Evolutionary conservation across 352 stramenopile species (phyloP).

Genomic region (Phytophthora fragariaefolia): DNA sequence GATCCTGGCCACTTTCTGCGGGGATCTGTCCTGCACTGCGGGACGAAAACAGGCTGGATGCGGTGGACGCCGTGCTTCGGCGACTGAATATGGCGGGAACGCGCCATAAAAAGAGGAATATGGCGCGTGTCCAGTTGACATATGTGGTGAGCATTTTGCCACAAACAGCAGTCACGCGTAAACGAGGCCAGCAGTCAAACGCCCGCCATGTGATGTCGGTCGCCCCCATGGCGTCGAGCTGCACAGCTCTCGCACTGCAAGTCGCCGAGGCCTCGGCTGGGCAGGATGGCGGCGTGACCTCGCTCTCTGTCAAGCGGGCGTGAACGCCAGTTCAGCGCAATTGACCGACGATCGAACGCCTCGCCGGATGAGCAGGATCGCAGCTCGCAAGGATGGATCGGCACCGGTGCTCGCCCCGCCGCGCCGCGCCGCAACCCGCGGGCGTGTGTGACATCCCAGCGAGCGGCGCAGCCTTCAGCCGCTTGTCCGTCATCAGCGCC

Average conservation of each 20-base stretch:
- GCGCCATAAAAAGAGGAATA: neutral
- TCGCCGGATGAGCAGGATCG: conserved; percentile 9
- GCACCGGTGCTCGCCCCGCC: neutral
- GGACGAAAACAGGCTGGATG: neutral
- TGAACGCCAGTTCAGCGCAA: neutral
- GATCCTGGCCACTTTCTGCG: conserved; percentile 35
- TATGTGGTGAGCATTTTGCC: neutral
- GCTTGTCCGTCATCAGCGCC: neutral
- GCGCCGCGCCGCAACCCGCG: conserved; percentile 1
- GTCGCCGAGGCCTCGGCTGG: neutral
- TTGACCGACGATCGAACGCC: neutral
- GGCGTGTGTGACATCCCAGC: conserved; percentile 11
- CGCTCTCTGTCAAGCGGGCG: neutral
- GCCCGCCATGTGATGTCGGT: conserved; percentile 5
- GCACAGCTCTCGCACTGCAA: neutral
- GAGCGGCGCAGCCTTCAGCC: neutral
- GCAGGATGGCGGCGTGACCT: neutral
- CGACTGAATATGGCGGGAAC: neutral
- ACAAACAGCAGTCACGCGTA: conserved; percentile 5
- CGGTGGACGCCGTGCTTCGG: neutral
- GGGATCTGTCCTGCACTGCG: conserved; percentile 24
- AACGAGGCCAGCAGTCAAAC: conserved; percentile 24
- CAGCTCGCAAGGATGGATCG: conserved; percentile 10
- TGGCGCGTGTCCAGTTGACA: neutral
- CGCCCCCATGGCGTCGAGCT: neutral